Conservation (phyloP, 768 basidiomycete species). For the Boletus rubescentipes region DNA sequence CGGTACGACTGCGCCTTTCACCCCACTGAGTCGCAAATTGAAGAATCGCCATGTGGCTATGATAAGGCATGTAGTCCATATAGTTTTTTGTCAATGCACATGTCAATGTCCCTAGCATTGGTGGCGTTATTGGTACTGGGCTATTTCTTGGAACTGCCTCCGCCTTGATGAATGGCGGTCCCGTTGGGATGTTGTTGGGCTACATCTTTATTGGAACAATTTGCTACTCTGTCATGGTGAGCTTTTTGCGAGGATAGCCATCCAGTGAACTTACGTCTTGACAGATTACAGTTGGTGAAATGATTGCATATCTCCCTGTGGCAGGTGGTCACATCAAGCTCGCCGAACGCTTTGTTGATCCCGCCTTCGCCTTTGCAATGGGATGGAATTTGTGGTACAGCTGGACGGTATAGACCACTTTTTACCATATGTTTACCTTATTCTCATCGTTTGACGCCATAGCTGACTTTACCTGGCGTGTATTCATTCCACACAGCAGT, state of each 20-base stretch:
- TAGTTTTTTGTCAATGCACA: not conserved
- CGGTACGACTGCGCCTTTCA: no score
- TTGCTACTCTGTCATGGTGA: slow-evolving; percentile 35
- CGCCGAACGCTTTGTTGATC: slow-evolving; percentile 45
- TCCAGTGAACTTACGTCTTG: not conserved
- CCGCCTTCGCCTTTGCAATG: slow-evolving; percentile 40
- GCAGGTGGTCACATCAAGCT: slow-evolving; percentile 45
- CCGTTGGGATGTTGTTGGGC: slow-evolving; percentile 42
- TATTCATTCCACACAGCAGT: not conserved
- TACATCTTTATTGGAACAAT: slow-evolving; percentile 35
- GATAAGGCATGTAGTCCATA: slow-evolving; percentile 21
- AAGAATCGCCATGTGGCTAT: slow-evolving; percentile 29
- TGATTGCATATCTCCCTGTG: slow-evolving; percentile 45
- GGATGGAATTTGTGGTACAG: slow-evolving; percentile 40
- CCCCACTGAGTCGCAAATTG: slow-evolving; percentile 20
- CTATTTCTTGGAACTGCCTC: slow-evolving; percentile 30
- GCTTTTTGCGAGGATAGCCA: not conserved
- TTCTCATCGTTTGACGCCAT: not conserved
- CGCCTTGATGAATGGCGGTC: slow-evolving; percentile 37
- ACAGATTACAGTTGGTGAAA: slow-evolving; percentile 37
- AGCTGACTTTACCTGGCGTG: not conserved
- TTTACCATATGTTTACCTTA: slow-evolving; percentile 11
- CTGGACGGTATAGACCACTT: slow-evolving; percentile 26
- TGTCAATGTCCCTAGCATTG: slow-evolving; percentile 9
- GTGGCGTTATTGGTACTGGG: slow-evolving; percentile 40